Evolutionary conservation across 768 basidiomycete species (phyloP), one percentile per base, ranked within the genome.

Genomic region (Pulveroboletus ravenelii): DNA sequence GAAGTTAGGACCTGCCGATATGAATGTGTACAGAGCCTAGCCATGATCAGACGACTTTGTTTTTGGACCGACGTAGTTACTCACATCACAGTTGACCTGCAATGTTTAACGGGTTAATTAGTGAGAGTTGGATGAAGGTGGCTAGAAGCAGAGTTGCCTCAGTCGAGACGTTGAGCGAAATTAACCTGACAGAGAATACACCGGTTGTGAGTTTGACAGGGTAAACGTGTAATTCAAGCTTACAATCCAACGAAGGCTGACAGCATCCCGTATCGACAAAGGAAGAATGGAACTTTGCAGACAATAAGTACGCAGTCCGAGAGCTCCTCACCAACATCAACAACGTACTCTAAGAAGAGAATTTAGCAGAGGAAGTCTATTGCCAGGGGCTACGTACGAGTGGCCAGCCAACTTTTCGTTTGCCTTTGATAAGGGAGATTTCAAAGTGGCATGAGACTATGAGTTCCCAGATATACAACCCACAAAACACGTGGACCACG

Each of bases 191-290:
- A 34, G 14, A 15, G 15, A 32, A 15, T 41, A 32, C 37, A 27
- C 35, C n/a, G 49, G 40, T 40, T 18, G 14, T 2, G 5, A 23
- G 41, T 39, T 20, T 34, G n/a, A 40, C 15, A 27, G 8, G 23
- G 5, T 27, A n/a, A 35, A 29, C 3, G 67, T 18, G 39, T 3
- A 31, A 25, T 39, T 41, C 10, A 32, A 7, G 37, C 60, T 68
- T 61, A 84, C 84, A 87, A 55, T 50, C 85, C 84, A 55, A 82
- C 63, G 58, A 86, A 73, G 4, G 84, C 76, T 50, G 79, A 71
- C n/a, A 87, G 59, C 74, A 87, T 80, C 64, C 81, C 84, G 63
- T 87, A 87, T 52, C 85, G 80, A 62, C 80, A 83, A 23, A 84
- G 68, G 62, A 88, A 85, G 62, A 84, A 84, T 53, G 84, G 81